A percentile compares a stretch with the other conserved stretches of the same genome.
These are phyloP conservation scores for Salix caprea DNA, from an alignment of 345 rosid species.

Conservation along the genomic window DNA sequence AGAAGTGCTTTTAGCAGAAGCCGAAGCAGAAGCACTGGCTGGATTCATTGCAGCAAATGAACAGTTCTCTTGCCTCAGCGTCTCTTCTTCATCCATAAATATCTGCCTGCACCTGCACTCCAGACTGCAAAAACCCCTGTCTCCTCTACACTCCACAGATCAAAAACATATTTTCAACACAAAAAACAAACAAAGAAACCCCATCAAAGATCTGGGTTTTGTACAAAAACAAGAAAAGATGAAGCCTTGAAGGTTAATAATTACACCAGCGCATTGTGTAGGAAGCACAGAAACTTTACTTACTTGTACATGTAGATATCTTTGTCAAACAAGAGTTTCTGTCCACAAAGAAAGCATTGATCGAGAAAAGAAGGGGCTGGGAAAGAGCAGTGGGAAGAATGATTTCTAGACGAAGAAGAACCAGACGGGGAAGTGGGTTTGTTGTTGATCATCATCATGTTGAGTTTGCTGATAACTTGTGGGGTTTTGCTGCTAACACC, in stretches of 20 bases:
- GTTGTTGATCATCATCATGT: slow-evolving; percentile 29
- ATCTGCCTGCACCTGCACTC: slow-evolving; percentile 92
- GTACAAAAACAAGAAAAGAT: not conserved
- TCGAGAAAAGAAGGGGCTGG: slow-evolving; percentile 46
- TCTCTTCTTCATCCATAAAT: slow-evolving; percentile 74
- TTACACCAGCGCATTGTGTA: not conserved
- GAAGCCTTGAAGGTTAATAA: not conserved
- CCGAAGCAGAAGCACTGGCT: slow-evolving; percentile 18
- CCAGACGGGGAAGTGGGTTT: slow-evolving; percentile 15
- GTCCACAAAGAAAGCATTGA: slow-evolving; percentile 66
- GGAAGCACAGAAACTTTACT: not conserved
- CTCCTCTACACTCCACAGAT: slow-evolving; percentile 46
- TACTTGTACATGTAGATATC: slow-evolving; percentile 99
- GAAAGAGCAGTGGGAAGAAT: not conserved
- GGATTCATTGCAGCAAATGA: slow-evolving; percentile 40
- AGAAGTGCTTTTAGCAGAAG: slow-evolving; percentile 6
- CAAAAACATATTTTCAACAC: not conserved
- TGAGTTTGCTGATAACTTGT: slow-evolving; percentile 56
- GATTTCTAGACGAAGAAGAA: not conserved
- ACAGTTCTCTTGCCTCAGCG: slow-evolving; percentile 38
- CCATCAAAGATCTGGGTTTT: slow-evolving; percentile 8
- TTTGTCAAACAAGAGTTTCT: slow-evolving; percentile 56
- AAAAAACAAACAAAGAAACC: not conserved
- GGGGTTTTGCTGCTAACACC: slow-evolving; percentile 36
- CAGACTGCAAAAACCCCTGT: slow-evolving; percentile 77